Evolutionary conservation across 305 asterid species (phyloP).

Genomic region (Plantago lanceolata): DNA sequence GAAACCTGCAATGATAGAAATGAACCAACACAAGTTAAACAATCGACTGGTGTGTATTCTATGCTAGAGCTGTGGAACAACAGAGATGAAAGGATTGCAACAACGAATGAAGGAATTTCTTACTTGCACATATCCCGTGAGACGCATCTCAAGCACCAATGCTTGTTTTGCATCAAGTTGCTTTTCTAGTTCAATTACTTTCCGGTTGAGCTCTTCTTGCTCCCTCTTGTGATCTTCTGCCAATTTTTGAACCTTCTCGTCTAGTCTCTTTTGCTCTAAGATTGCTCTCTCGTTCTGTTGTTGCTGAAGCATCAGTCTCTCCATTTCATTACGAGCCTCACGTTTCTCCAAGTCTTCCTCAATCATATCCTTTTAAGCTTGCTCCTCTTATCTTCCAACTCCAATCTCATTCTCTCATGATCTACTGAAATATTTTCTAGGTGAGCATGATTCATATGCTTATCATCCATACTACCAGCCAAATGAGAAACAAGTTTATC

Average conservation of each 20-base stretch:
- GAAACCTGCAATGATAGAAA: background rate
- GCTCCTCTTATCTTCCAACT: slow-evolving; percentile 34
- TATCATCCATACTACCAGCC: slow-evolving; percentile 30
- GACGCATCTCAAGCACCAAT: slow-evolving; percentile 46
- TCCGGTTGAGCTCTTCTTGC: slow-evolving; percentile 37
- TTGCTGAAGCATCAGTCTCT: slow-evolving; percentile 34
- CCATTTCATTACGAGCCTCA: slow-evolving; percentile 39
- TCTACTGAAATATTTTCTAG: slow-evolving; percentile 30
- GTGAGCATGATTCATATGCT: slow-evolving; percentile 26
- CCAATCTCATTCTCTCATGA: slow-evolving; percentile 26
- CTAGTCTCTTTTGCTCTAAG: slow-evolving; percentile 44
- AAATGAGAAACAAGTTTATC: slow-evolving; percentile 35
- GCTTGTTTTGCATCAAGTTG: slow-evolving; percentile 58
- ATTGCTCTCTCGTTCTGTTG: slow-evolving; percentile 50
- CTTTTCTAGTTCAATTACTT: slow-evolving; percentile 46
- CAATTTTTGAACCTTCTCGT: slow-evolving; percentile 40
- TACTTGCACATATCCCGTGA: slow-evolving; percentile 33
- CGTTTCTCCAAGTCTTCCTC: slow-evolving; percentile 44
- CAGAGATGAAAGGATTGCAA: background rate
- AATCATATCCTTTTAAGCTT: slow-evolving; percentile 30
- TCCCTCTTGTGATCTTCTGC: slow-evolving; percentile 60
- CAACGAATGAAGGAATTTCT: slow-evolving; percentile 4
- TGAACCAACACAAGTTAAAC: background rate
- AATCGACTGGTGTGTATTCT: slow-evolving; percentile 2
- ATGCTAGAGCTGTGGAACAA: slow-evolving; percentile 3